Percentiles rank a stretch among this genome's conserved stretches.
Evolutionary conservation across 2,329 filamentous ascomycete species (phyloP).

Genomic region (Capronia americana): DNA sequence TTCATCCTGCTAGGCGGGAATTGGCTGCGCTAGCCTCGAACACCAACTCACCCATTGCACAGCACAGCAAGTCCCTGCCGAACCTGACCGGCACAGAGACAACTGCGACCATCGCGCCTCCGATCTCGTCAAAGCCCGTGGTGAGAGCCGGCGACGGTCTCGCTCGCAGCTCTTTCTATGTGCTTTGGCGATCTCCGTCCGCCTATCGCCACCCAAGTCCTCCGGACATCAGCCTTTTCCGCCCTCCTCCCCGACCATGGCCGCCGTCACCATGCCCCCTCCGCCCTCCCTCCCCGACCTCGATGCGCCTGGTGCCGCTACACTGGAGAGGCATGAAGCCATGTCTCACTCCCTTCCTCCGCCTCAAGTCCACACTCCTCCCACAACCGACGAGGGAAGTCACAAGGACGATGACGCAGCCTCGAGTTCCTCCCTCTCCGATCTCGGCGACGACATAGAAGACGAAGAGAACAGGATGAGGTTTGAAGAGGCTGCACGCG

Average conservation of each 20-base stretch:
- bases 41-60: not conserved
- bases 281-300: slow-evolving; percentile 32
- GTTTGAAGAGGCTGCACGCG: slow-evolving; percentile 41
- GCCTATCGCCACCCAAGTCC: slow-evolving; percentile 22
- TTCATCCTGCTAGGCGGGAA: slow-evolving; percentile 13
- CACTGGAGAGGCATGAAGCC: slow-evolving; percentile 27
- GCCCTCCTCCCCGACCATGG: slow-evolving; percentile 32
- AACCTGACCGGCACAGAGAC: slow-evolving; percentile 1
- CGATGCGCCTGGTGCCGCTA: slow-evolving; percentile 28
- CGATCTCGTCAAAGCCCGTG: slow-evolving; percentile 25
- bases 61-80: slow-evolving; percentile 15
- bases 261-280: slow-evolving; percentile 39
- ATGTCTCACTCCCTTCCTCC: slow-evolving; percentile 21
- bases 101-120: slow-evolving; percentile 4
- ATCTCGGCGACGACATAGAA: slow-evolving; percentile 38
- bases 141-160: slow-evolving; percentile 30
- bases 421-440: slow-evolving; percentile 43
- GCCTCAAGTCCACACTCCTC: slow-evolving; percentile 39
- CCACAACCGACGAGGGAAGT: slow-evolving; percentile 40
- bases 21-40: slow-evolving; percentile 6
- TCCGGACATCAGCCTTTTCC: slow-evolving; percentile 20
- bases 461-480: slow-evolving; percentile 40
- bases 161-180: slow-evolving; percentile 33
- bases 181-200: slow-evolving; percentile 22
- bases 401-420: slow-evolving; percentile 52